phyloP scores from a whole-genome alignment of 768 basidiomycete species.

The Phylloporus sp. region DNA sequence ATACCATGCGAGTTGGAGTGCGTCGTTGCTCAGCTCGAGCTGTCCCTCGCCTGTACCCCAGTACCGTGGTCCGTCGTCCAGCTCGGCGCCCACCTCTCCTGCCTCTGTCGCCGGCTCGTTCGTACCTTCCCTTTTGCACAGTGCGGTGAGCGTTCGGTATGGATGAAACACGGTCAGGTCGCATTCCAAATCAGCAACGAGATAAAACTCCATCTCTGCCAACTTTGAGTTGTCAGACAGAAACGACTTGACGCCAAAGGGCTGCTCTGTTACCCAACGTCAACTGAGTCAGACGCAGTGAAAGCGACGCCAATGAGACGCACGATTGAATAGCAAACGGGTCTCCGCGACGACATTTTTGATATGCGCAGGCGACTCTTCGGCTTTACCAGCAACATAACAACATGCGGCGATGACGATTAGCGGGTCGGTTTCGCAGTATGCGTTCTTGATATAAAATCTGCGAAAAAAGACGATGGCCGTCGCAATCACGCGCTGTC shows the following conservation, averaged over 20 bases:
- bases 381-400: conserved; percentile 96
- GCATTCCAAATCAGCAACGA: conserved; percentile 94
- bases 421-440: conserved; percentile 94
- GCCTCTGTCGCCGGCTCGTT: conserved; percentile 50
- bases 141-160: conserved; percentile 79
- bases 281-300: background rate
- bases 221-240: conserved; percentile 85
- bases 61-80: conserved; percentile 58
- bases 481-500: conserved; percentile 91
- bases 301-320: conserved; percentile 21
- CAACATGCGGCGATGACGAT: conserved; percentile 90
- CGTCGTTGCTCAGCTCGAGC: conserved; percentile 69
- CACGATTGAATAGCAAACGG: conserved; percentile 68
- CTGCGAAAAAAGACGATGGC: conserved; percentile 93
- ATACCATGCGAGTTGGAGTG: conserved; percentile 90
- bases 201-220: conserved; percentile 99
- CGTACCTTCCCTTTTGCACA: conserved; percentile 59
- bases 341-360: conserved; percentile 89
- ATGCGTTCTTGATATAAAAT: conserved; percentile 95
- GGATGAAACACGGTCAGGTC: conserved; percentile 93
- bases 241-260: conserved; percentile 75
- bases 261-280: conserved; percentile 42
- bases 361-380: conserved; percentile 93
- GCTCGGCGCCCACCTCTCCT: conserved; percentile 48
- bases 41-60: conserved; percentile 82